phyloP scores from a whole-genome alignment of 2,329 filamentous ascomycete species.

The Aureobasidium pullulans region DNA sequence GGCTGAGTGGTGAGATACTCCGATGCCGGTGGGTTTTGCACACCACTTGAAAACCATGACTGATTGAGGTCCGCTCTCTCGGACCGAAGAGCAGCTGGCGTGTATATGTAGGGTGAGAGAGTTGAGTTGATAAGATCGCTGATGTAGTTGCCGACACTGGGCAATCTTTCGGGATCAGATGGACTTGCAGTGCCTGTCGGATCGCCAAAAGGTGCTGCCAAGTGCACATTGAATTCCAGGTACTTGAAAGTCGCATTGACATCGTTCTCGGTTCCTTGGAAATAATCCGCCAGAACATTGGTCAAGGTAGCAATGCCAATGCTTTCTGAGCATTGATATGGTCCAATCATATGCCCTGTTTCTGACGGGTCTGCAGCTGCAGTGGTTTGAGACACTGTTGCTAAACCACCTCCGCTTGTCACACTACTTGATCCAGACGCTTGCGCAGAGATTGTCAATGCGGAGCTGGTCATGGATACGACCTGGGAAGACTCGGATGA shows the following conservation, averaged over 20 bases:
- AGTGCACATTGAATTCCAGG: conserved; percentile 54
- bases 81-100: conserved; percentile 39
- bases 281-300: conserved; percentile 45
- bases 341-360: conserved; percentile 38
- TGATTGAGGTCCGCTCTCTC: conserved; percentile 51
- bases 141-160: conserved; percentile 36
- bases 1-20: conserved; percentile 34
- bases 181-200: conserved; percentile 36
- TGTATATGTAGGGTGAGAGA: conserved; percentile 48
- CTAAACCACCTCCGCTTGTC: neutral
- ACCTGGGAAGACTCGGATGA: neutral
- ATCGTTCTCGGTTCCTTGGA: conserved; percentile 46
- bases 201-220: conserved; percentile 38
- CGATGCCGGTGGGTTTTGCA: conserved; percentile 37
- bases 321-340: conserved; percentile 45
- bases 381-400: neutral
- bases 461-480: neutral
- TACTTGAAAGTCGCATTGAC: conserved; percentile 48
- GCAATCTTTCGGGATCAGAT: conserved; percentile 38
- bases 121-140: conserved; percentile 42
- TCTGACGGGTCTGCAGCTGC: neutral
- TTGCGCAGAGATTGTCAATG: neutral
- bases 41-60: conserved; percentile 44
- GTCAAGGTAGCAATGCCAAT: conserved; percentile 46
- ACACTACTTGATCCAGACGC: neutral